Conservation (phyloP, 805 yeast species). For the Hanseniaspora valbyensis region DNA sequence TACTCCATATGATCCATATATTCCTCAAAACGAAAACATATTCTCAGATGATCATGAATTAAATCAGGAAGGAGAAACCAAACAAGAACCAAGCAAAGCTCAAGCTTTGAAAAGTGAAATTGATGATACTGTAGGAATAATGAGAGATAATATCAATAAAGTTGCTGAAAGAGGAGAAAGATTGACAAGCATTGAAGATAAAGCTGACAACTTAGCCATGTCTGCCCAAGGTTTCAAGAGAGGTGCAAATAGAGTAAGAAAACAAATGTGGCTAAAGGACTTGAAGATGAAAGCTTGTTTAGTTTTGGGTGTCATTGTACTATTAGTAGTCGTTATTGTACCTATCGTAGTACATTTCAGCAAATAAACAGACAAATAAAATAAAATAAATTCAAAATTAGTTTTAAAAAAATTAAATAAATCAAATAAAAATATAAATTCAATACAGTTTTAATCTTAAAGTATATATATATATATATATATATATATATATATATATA, state of each 20-base stretch:
- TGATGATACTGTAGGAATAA: conserved; percentile 91
- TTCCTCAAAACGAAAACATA: conserved; percentile 45
- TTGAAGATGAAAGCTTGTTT: conserved; percentile 90
- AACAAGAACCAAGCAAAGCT: conserved; percentile 38
- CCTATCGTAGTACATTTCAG: conserved; percentile 87
- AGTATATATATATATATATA: no score
- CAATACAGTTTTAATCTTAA: no score
- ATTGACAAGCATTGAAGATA: conserved; percentile 80
- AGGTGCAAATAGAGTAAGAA: conserved; percentile 94
- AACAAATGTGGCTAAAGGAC: conserved; percentile 99
- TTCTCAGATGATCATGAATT: conserved; percentile 14
- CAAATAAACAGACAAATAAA: conserved; percentile 17
- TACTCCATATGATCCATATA: conserved; percentile 77
- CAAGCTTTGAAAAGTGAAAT: conserved; percentile 83
- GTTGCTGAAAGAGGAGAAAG: conserved; percentile 92
- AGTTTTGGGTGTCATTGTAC: conserved; percentile 65
- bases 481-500: no score
- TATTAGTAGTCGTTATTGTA: conserved; percentile 77
- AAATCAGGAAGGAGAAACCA: conserved; percentile 16
- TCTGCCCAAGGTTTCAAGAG: conserved; percentile 91
- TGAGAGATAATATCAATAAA: conserved; percentile 93
- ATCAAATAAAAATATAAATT: no score
- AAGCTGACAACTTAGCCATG: conserved; percentile 83
- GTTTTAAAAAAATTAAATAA: no score
- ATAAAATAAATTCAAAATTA: no score